Evolutionary conservation across 495 filamentous ascomycete species (phyloP).

Genomic region (Rhizodiscina lignyota): DNA sequence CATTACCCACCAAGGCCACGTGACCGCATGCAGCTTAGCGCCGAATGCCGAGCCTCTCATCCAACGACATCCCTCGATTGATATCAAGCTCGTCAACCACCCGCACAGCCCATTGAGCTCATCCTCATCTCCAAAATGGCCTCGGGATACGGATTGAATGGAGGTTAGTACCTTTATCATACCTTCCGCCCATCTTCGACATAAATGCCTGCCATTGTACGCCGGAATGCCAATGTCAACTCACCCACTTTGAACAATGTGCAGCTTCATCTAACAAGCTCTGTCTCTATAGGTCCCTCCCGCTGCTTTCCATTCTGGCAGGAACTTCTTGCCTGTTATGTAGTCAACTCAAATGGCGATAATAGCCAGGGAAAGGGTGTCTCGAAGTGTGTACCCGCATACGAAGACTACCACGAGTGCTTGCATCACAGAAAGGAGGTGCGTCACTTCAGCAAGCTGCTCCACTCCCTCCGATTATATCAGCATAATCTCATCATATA

Average conservation of each 20-base stretch:
- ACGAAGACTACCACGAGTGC: slow-evolving; percentile 98
- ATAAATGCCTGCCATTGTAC: too few species aligned
- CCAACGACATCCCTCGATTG: too few species aligned
- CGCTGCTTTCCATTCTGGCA: slow-evolving; percentile 99
- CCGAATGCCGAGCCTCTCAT: too few species aligned
- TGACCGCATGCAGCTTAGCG: too few species aligned
- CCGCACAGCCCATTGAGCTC: too few species aligned
- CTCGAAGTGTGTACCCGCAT: slow-evolving; percentile 70
- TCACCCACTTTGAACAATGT: neutral
- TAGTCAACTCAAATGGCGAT: slow-evolving; percentile 29
- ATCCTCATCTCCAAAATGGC: slow-evolving; percentile 15
- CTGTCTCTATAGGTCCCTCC: slow-evolving; percentile 43
- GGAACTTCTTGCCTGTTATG: slow-evolving; percentile 35
- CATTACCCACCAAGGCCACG: too few species aligned
- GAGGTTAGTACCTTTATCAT: slow-evolving; percentile 9
- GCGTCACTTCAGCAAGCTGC: slow-evolving; percentile 42
- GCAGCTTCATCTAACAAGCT: neutral
- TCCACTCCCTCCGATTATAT: slow-evolving; percentile 61
- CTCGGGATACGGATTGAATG: slow-evolving; percentile 17
- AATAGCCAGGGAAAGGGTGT: slow-evolving; percentile 50
- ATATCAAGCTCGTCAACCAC: too few species aligned
- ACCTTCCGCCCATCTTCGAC: too few species aligned
- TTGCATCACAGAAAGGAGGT: slow-evolving; percentile 98
- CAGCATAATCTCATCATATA: too few species aligned
- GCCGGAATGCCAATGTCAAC: too few species aligned